These are phyloP conservation scores for Allium sativum DNA, from an alignment of 106 monocot genomes.

Conservation along the genomic window DNA sequence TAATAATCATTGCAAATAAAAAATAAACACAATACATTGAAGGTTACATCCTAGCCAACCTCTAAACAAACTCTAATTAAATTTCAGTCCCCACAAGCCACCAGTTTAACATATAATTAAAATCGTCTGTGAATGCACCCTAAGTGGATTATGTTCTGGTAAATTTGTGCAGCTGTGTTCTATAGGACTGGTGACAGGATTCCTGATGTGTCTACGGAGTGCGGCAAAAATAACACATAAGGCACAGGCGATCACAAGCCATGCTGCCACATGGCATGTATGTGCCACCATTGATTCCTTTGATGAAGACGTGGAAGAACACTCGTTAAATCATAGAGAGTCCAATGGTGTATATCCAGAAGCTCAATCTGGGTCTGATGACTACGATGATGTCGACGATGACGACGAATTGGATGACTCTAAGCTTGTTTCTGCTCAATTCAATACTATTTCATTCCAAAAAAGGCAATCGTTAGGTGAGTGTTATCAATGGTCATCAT, in stretches of 20 bases:
- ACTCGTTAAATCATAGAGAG: neutral
- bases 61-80: too few species aligned
- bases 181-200: slow-evolving; percentile 49
- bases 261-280: slow-evolving; percentile 78
- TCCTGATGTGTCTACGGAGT: slow-evolving; percentile 68
- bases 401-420: slow-evolving; percentile 35
- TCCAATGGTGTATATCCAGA: neutral
- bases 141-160: too few species aligned
- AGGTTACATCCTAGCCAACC: too few species aligned
- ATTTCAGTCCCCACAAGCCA: too few species aligned
- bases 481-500: too few species aligned
- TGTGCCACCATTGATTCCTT: slow-evolving; percentile 58
- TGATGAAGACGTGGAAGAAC: slow-evolving; percentile 22
- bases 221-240: slow-evolving; percentile 98
- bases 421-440: slow-evolving; percentile 15
- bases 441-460: slow-evolving; percentile 54
- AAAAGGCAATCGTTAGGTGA: slow-evolving; percentile 84
- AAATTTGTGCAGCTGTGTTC: slow-evolving; percentile 50
- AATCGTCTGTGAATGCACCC: too few species aligned
- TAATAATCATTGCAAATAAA: too few species aligned
- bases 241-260: slow-evolving; percentile 83
- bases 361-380: slow-evolving; percentile 8
- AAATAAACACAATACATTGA: too few species aligned
- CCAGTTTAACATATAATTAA: too few species aligned
- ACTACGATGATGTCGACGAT: slow-evolving; percentile 17